Conservation (phyloP, 129 eudicot genomes). For the Silybum marianum region DNA sequence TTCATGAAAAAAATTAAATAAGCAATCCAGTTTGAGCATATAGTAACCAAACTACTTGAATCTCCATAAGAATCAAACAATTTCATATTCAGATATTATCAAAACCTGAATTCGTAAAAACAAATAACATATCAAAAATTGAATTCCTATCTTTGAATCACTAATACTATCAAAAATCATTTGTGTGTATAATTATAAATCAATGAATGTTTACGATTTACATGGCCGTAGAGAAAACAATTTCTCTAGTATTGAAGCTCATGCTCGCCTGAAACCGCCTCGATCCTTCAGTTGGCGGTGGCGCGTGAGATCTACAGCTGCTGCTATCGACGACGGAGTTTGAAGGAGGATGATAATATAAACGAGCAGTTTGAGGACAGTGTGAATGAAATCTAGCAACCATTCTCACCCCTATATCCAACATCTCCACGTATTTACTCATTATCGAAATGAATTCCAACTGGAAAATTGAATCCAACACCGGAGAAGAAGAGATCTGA, state of each 20-base stretch:
- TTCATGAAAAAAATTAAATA: no score
- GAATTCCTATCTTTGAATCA: neutral
- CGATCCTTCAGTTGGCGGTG: neutral
- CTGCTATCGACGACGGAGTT: neutral
- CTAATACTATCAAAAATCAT: no score
- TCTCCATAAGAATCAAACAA: no score
- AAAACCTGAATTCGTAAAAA: no score
- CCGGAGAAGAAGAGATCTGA: neutral
- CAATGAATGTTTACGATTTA: neutral
- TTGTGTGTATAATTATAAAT: neutral
- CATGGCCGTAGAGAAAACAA: neutral
- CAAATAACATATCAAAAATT: no score
- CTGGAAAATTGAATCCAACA: neutral
- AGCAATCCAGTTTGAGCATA: no score
- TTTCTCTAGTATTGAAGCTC: conserved; percentile 2
- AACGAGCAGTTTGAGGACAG: conserved; percentile 76
- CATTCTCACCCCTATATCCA: conserved; percentile 59
- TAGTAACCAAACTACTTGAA: no score
- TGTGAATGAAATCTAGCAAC: conserved; percentile 69
- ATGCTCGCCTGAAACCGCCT: neutral
- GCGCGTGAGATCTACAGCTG: neutral
- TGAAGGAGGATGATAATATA: conserved; percentile 76
- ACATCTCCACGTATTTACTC: conserved; percentile 61
- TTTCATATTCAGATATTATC: no score
- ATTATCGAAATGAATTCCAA: conserved; percentile 26